Evolutionary conservation across 495 filamentous ascomycete genomes (phyloP).

Genomic region (Aspergillus olivimuriae): DNA sequence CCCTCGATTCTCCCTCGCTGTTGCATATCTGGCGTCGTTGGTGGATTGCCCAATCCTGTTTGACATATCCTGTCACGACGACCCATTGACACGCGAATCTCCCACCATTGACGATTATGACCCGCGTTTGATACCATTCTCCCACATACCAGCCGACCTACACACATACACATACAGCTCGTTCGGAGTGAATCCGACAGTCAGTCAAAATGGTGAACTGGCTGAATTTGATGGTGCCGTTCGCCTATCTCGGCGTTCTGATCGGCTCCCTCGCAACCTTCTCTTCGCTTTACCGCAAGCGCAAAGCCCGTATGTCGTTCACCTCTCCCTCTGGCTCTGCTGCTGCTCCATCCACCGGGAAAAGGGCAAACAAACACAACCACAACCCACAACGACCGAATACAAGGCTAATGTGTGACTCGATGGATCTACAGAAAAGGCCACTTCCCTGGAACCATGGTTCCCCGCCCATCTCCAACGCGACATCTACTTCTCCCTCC

Average conservation of each 20-base stretch:
- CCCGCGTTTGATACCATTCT: not conserved
- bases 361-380: too few relatives aligned
- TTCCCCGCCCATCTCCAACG: slow-evolving; percentile 84
- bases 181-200: too few relatives aligned
- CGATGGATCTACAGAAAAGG: slow-evolving; percentile 61
- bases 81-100: too few relatives aligned
- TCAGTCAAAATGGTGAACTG: slow-evolving; percentile 57
- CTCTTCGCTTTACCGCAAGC: slow-evolving; percentile 84
- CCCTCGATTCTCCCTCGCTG: too few relatives aligned
- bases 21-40: too few relatives aligned
- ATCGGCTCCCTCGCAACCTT: slow-evolving; percentile 86
- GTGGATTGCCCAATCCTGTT: too few relatives aligned
- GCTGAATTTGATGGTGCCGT: slow-evolving; percentile 70
- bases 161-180: too few relatives aligned
- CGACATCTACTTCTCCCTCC: slow-evolving; percentile 87
- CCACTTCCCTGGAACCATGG: slow-evolving; percentile 82
- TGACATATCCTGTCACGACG: too few relatives aligned
- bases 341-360: not conserved
- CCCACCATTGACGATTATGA: too few relatives aligned
- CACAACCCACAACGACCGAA: too few relatives aligned
- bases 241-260: slow-evolving; percentile 83
- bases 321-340: not conserved
- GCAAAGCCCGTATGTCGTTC: slow-evolving; percentile 69
- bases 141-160: not conserved
- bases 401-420: too few relatives aligned